phyloP scores from a whole-genome alignment of 768 basidiomycete species.

The Lanmaoa rubissima region DNA sequence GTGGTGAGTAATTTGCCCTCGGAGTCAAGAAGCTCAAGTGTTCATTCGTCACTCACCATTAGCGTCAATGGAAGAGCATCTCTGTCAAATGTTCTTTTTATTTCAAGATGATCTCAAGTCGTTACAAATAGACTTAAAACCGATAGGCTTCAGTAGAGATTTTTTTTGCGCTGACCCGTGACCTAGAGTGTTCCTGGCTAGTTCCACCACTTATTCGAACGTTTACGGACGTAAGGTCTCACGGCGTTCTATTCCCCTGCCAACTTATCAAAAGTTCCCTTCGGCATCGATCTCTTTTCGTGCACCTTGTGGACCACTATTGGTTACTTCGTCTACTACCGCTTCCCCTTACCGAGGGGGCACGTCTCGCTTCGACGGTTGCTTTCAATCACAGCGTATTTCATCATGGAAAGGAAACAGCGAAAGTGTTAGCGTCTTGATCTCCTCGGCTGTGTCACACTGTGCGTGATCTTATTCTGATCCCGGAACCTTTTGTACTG shows the following conservation, averaged over 20 bases:
- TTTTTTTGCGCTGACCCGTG: neutral
- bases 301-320: neutral
- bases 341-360: neutral
- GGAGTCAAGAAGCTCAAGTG: neutral
- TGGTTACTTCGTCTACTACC: neutral
- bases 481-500: conserved; percentile 1
- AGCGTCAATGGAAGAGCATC: neutral
- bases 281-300: neutral
- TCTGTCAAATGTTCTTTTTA: neutral
- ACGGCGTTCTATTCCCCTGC: neutral
- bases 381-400: neutral
- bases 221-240: neutral
- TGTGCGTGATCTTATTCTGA: neutral
- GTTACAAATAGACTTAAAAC: neutral
- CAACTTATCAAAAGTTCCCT: neutral
- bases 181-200: neutral
- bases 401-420: conserved; percentile 14
- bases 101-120: neutral
- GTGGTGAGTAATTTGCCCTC: neutral
- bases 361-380: neutral
- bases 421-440: neutral
- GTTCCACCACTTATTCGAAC: neutral
- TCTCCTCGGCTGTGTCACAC: neutral
- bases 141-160: neutral
- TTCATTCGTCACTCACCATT: neutral